Conservation (phyloP, 179 eudicot genomes). For the Beta corolliflora region DNA sequence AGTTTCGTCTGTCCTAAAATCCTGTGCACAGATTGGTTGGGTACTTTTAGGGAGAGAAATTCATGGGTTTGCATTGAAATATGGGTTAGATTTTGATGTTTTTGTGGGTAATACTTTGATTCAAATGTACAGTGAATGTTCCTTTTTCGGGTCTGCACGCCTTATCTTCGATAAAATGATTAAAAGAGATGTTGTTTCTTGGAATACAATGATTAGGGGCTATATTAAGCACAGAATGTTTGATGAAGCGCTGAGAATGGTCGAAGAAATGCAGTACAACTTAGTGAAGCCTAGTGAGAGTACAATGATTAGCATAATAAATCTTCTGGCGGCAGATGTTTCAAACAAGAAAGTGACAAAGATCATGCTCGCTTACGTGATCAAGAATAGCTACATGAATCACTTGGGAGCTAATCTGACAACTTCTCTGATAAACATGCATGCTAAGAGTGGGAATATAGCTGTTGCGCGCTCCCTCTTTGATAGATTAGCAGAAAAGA, state of each 20-base stretch:
- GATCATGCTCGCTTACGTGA: slow-evolving; percentile 35
- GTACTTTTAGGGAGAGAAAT: slow-evolving; percentile 27
- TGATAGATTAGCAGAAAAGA: slow-evolving; percentile 27
- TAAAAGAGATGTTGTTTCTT: slow-evolving; percentile 39
- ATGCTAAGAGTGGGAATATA: slow-evolving; percentile 35
- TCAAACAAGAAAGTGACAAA: slow-evolving; percentile 25
- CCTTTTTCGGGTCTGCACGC: slow-evolving; percentile 23
- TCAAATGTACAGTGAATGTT: slow-evolving; percentile 42
- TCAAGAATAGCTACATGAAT: slow-evolving; percentile 22
- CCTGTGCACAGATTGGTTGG: slow-evolving; percentile 26
- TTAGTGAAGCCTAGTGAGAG: slow-evolving; percentile 35
- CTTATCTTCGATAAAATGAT: slow-evolving; percentile 36
- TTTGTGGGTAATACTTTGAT: slow-evolving; percentile 42
- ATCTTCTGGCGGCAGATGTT: slow-evolving; percentile 26
- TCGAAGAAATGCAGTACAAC: slow-evolving; percentile 32
- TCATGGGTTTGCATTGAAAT: slow-evolving; percentile 36
- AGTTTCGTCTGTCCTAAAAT: slow-evolving; percentile 27
- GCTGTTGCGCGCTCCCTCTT: slow-evolving; percentile 30
- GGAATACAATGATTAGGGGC: slow-evolving; percentile 37
- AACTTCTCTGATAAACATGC: slow-evolving; percentile 36
- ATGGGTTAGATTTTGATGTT: slow-evolving; percentile 39
- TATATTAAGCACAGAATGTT: slow-evolving; percentile 24
- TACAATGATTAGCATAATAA: slow-evolving; percentile 34
- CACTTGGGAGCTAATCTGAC: slow-evolving; percentile 21
- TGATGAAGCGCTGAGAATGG: slow-evolving; percentile 31